Evolutionary conservation across 495 filamentous ascomycete species (phyloP).

Genomic region (Achaetomiella virescens): DNA sequence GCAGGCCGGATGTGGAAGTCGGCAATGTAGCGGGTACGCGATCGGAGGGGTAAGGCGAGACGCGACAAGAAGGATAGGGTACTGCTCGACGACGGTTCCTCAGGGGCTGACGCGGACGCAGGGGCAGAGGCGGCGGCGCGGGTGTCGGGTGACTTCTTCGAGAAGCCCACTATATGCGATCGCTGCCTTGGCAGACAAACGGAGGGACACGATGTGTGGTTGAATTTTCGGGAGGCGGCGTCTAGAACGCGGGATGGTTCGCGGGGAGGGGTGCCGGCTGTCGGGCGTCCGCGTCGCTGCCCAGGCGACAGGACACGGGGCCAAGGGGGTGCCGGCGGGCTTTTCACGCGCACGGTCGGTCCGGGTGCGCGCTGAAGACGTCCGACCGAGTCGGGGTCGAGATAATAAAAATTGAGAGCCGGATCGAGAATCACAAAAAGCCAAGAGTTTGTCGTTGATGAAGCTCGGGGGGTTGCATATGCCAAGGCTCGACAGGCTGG

Average conservation of each 20-base stretch:
- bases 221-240: constrained; percentile 9
- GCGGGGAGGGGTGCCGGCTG: neutral
- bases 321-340: neutral
- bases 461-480: constrained; percentile 32
- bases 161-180: constrained; percentile 33
- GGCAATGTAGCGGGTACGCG: constrained; percentile 60
- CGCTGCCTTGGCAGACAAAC: constrained; percentile 7
- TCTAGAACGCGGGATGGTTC: neutral
- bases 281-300: constrained; percentile 4
- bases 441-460: constrained; percentile 32
- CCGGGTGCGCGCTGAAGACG: constrained; percentile 3
- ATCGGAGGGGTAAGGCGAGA: constrained; percentile 53
- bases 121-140: constrained; percentile 26
- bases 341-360: neutral
- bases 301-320: constrained; percentile 2
- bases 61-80: constrained; percentile 41
- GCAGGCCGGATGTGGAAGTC: constrained; percentile 79
- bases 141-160: constrained; percentile 28
- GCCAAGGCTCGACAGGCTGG: constrained; percentile 29
- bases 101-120: constrained; percentile 21
- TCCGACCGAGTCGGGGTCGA: constrained; percentile 4
- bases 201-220: neutral
- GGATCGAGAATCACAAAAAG: constrained; percentile 10
- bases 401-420: neutral
- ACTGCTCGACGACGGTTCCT: constrained; percentile 28